Conservation (phyloP, 1,284 basidiomycete species). For the Pulchroboletus neoregius region DNA sequence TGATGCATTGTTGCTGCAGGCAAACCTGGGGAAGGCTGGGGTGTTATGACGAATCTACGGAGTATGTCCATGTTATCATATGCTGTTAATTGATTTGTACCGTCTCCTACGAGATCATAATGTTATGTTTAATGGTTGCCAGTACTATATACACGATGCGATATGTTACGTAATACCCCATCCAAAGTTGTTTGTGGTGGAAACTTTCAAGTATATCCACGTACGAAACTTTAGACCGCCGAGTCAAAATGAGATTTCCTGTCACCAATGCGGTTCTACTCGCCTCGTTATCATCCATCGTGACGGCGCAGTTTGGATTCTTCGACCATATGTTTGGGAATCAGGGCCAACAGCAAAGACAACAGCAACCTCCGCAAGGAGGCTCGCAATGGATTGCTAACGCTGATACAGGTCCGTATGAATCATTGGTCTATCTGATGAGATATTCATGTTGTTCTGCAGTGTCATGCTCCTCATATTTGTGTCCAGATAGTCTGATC, state of each 20-base stretch:
- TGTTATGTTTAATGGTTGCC: slow-evolving; percentile 28
- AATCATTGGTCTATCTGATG: neutral
- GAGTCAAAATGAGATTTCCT: slow-evolving; percentile 19
- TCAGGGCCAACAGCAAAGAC: slow-evolving; percentile 32
- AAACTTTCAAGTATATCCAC: neutral
- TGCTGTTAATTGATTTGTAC: slow-evolving; percentile 35
- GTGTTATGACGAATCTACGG: slow-evolving; percentile 17
- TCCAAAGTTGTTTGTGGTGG: neutral
- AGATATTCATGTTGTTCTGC: slow-evolving; percentile 4
- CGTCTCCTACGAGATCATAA: slow-evolving; percentile 28
- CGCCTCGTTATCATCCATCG: slow-evolving; percentile 24
- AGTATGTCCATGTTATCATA: slow-evolving; percentile 29
- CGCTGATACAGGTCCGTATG: slow-evolving; percentile 31
- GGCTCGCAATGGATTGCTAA: slow-evolving; percentile 34
- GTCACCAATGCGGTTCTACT: slow-evolving; percentile 13
- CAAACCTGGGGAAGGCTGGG: neutral
- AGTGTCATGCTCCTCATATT: slow-evolving; percentile 58
- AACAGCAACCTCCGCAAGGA: slow-evolving; percentile 22
- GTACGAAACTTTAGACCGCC: neutral
- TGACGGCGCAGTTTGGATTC: slow-evolving; percentile 35
- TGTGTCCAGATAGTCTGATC: slow-evolving; percentile 58
- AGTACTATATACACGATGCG: neutral
- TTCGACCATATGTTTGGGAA: slow-evolving; percentile 38
- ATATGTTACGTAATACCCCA: slow-evolving; percentile 11
- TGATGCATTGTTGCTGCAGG: slow-evolving; percentile 3